A percentile compares a stretch with the other conserved stretches of the same genome.
Evolutionary conservation across 2,329 filamentous ascomycete genomes (phyloP).

Genomic region (Cladosporium sp.): DNA sequence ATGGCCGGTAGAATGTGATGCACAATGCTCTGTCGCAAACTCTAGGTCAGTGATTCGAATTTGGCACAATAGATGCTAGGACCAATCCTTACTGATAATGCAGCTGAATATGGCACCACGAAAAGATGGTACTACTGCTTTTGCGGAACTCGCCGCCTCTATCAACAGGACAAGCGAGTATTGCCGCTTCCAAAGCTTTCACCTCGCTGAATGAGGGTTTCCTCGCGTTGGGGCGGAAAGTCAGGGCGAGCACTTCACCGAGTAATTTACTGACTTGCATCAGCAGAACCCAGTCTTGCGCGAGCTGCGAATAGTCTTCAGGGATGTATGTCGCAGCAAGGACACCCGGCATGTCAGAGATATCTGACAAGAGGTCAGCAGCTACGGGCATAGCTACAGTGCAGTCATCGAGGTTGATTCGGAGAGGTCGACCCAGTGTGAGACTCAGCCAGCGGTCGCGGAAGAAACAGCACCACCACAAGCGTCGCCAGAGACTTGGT

Average conservation of each 20-base stretch:
- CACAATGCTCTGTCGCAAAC: background rate
- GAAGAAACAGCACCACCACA: slow-evolving; percentile 18
- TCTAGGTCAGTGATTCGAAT: too few species aligned
- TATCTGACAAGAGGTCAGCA: slow-evolving; percentile 10
- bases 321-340: slow-evolving; percentile 12
- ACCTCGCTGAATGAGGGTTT: background rate
- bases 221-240: slow-evolving; percentile 7
- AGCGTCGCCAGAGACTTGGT: slow-evolving; percentile 10
- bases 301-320: slow-evolving; percentile 8
- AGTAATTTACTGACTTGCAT: slow-evolving; percentile 13
- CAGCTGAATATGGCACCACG: background rate
- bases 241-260: slow-evolving; percentile 11
- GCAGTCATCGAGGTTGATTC: slow-evolving; percentile 16
- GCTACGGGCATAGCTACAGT: slow-evolving; percentile 14
- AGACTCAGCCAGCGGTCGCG: slow-evolving; percentile 17
- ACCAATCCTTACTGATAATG: background rate
- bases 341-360: slow-evolving; percentile 10
- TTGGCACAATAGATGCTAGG: background rate
- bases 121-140: slow-evolving; percentile 1
- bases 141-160: background rate
- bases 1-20: slow-evolving; percentile 7
- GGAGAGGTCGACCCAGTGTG: slow-evolving; percentile 11
- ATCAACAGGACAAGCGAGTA: background rate
- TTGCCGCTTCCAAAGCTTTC: background rate
- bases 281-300: slow-evolving; percentile 14